phyloP scores from a whole-genome alignment of 805 yeast genomes.

The Tetrapisispora taiwanensis region DNA sequence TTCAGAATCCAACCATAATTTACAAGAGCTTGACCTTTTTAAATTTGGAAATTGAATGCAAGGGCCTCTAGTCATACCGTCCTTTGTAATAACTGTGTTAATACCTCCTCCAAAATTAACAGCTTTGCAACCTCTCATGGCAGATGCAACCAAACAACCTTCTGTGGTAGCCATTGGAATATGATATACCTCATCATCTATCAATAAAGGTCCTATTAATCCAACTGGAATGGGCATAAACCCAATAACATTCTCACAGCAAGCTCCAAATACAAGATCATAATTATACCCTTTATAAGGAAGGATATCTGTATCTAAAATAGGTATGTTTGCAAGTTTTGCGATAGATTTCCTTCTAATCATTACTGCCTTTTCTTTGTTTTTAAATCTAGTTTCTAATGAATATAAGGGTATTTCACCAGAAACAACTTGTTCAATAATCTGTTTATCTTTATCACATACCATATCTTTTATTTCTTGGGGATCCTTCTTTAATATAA shows the following conservation, averaged over 20 bases:
- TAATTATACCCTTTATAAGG: constrained; percentile 84
- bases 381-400: constrained; percentile 79
- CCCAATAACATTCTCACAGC: constrained; percentile 98
- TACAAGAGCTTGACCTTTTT: constrained; percentile 85
- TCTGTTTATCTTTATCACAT: constrained; percentile 58
- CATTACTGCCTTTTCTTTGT: constrained; percentile 83
- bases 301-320: constrained; percentile 55
- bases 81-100: constrained; percentile 79
- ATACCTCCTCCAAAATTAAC: constrained; percentile 97
- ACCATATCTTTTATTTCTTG: not conserved
- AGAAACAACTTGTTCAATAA: constrained; percentile 53
- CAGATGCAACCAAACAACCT: constrained; percentile 96
- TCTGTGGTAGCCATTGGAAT: constrained; percentile 99
- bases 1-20: constrained; percentile 89
- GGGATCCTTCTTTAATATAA: not conserved
- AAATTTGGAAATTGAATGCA: constrained; percentile 83
- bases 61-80: constrained; percentile 99
- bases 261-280: constrained; percentile 94
- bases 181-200: constrained; percentile 80
- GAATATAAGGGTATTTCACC: constrained; percentile 90
- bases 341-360: constrained; percentile 90
- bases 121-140: constrained; percentile 99
- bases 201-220: constrained; percentile 89
- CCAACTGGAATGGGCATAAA: constrained; percentile 95
- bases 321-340: constrained; percentile 70